phyloP scores from a whole-genome alignment of 768 basidiomycete species.

The Termitomyces titanicus region DNA sequence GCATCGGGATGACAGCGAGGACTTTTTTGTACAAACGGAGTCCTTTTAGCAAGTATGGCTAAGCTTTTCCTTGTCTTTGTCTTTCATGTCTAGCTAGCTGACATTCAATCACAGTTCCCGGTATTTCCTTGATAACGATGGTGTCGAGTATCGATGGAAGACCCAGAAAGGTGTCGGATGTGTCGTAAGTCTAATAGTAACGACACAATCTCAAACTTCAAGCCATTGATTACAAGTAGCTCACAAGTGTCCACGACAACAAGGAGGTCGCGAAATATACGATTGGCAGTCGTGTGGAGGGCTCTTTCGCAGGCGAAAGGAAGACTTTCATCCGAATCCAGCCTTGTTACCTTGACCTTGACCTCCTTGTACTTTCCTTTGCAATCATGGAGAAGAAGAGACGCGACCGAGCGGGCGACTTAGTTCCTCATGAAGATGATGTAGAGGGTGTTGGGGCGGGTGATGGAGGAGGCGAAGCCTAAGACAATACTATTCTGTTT shows the following conservation, averaged over 20 bases:
- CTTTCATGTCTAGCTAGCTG: background rate
- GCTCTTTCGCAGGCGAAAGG: conserved; percentile 44
- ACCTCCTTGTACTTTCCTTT: conserved; percentile 52
- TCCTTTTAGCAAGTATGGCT: conserved; percentile 38
- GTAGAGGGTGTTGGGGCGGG: conserved; percentile 35
- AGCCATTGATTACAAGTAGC: conserved; percentile 21
- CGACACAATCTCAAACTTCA: background rate
- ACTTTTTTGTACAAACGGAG: conserved; percentile 41
- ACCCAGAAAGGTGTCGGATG: conserved; percentile 33
- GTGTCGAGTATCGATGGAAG: conserved; percentile 50
- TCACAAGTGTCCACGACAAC: conserved; percentile 33
- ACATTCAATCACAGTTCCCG: conserved; percentile 30
- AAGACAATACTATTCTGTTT: background rate
- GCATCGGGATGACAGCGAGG: conserved; percentile 29
- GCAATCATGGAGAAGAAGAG: conserved; percentile 54
- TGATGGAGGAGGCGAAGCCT: conserved; percentile 21
- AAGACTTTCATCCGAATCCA: conserved; percentile 44
- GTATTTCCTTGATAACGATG: conserved; percentile 48
- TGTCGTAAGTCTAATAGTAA: conserved; percentile 30
- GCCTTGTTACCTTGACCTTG: conserved; percentile 45
- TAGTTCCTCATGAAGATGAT: conserved; percentile 31
- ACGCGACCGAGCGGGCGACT: conserved; percentile 34
- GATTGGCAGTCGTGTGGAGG: conserved; percentile 31
- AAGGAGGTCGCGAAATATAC: conserved; percentile 40
- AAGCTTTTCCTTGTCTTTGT: background rate